phyloP scores from a whole-genome alignment of 2,329 filamentous ascomycete genomes.

The Achaetomium macrosporum region DNA sequence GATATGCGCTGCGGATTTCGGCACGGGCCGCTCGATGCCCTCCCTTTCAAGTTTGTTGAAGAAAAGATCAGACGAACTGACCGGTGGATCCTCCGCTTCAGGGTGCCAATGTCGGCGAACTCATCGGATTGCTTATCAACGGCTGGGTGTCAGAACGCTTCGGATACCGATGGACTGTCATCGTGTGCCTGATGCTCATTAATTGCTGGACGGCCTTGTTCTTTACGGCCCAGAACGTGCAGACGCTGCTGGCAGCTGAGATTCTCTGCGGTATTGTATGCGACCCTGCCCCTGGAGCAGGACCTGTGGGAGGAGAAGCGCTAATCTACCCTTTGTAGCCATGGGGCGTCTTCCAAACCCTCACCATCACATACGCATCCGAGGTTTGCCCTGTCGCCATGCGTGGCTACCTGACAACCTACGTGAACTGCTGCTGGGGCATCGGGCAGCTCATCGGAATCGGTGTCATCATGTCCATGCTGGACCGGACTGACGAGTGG shows the following conservation, averaged over 20 bases:
- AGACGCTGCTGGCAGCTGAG: slow-evolving; percentile 54
- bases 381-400: slow-evolving; percentile 69
- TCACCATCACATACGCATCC: slow-evolving; percentile 61
- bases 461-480: slow-evolving; percentile 65
- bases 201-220: slow-evolving; percentile 56
- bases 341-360: slow-evolving; percentile 40
- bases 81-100: slow-evolving; percentile 18
- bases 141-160: slow-evolving; percentile 61
- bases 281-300: not conserved
- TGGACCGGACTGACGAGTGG: slow-evolving; percentile 58
- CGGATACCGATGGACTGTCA: slow-evolving; percentile 61
- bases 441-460: slow-evolving; percentile 69
- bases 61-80: slow-evolving; percentile 1
- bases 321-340: slow-evolving; percentile 26
- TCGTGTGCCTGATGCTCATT: slow-evolving; percentile 49
- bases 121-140: slow-evolving; percentile 61
- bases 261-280: slow-evolving; percentile 51
- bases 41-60: not conserved
- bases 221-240: slow-evolving; percentile 57
- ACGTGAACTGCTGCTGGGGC: slow-evolving; percentile 73
- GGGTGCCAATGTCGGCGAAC: slow-evolving; percentile 55
- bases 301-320: not conserved
- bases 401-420: slow-evolving; percentile 66
- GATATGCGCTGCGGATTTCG: not conserved
- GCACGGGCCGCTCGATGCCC: not conserved